Base-by-base conservation (phyloP, 1,139 yeast genomes). In the Geotrichum candidum region DNA sequence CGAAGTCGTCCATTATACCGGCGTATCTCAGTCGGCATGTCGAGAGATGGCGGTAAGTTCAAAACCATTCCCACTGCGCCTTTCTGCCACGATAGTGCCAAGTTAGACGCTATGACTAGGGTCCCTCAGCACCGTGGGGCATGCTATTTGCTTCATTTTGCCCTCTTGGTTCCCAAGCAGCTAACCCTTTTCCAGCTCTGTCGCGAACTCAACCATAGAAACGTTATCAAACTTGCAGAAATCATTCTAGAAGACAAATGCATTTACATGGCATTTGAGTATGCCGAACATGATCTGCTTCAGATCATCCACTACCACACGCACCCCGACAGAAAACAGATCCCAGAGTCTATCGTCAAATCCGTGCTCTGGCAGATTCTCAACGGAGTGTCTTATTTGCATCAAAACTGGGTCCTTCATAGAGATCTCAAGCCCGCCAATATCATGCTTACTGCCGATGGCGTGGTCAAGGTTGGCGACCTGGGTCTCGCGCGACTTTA, bases 351-450 rank as follows among this genome's bases (percentile, higher is more conserved):
- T 53, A 88, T 91, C 53, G 78, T 91, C 29, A 90, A 91, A 70
- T 88, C 96, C 3, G 85, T 91, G 45, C 82, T 90, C 72, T 91
- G 96, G 91, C 99, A 94, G 74, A 86, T 95, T 3, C 75, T 94
- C 41, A 90, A 90, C 68, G 99, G 99, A 1, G 95, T 94, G 1
- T 84, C 92, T 0, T 94, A 87, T 71, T 76, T 94, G 60, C 99
- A 94, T 75, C 94, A 90, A 73, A 92, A 94, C 74, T 95, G 98
- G 98, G 86, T 95, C 1, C 79, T 95, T 59, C 99, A 94, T 74
- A 80, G 99, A 66, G 99, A 94, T 75, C 81, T 94, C 67, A 94
- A 94, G 72, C 99, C 99, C 0, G 99, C 99, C 0, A 94, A 94
- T 74, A 94, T 95, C 68, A 94, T 94, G 98, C 96, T 94, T 1